Conservation (phyloP, 768 basidiomycete genomes). For the Tricholoma saponaceum region DNA sequence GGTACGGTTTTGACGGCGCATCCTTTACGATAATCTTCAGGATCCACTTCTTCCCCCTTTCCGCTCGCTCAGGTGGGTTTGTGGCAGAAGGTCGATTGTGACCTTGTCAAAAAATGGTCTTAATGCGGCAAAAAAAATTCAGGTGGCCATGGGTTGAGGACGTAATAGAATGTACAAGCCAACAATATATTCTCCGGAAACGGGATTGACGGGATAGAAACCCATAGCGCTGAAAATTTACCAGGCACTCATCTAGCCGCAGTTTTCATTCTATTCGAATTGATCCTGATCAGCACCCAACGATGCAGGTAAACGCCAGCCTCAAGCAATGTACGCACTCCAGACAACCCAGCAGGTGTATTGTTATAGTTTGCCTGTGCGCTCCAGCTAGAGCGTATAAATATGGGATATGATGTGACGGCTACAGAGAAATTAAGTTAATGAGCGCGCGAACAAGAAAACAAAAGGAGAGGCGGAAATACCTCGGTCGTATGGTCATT, state of each 20-base stretch:
- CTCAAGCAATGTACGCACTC: constrained; percentile 37
- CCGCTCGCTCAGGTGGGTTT: constrained; percentile 14
- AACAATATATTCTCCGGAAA: constrained; percentile 69
- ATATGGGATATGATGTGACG: constrained; percentile 85
- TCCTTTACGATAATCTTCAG: constrained; percentile 55
- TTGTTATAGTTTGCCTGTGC: constrained; percentile 62
- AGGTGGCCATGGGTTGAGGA: background rate
- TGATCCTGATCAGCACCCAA: background rate
- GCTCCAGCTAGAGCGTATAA: constrained; percentile 72
- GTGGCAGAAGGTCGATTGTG: constrained; percentile 49
- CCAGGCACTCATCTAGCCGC: constrained; percentile 91
- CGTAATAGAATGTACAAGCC: constrained; percentile 51
- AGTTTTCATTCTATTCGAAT: constrained; percentile 72
- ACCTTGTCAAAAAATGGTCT: constrained; percentile 52
- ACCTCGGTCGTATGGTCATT: constrained; percentile 85
- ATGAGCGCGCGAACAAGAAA: background rate
- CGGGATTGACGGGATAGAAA: constrained; percentile 83
- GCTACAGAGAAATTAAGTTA: constrained; percentile 32
- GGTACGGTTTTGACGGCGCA: constrained; percentile 55
- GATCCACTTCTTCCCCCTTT: constrained; percentile 12
- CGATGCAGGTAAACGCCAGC: background rate
- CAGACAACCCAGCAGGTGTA: constrained; percentile 65
- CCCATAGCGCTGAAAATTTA: constrained; percentile 80
- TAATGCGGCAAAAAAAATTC: background rate
- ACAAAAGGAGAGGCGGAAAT: constrained; percentile 6